These are phyloP conservation scores for Karstenula rhodostoma DNA, from an alignment of 2,329 filamentous ascomycete genomes.

Conservation along the genomic window DNA sequence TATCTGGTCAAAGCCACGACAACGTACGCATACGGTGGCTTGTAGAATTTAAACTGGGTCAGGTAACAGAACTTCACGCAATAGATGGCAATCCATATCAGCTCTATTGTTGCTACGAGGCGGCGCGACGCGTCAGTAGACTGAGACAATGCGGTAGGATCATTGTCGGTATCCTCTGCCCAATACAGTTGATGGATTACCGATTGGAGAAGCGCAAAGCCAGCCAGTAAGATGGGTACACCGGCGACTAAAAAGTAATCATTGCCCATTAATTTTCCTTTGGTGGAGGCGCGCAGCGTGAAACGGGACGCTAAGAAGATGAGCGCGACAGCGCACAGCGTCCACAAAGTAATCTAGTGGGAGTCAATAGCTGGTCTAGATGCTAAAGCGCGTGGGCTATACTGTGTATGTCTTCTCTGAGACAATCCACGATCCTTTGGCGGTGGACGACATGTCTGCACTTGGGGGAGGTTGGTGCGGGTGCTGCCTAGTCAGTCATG, in stretches of 20 bases:
- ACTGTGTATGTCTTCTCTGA: conserved; percentile 5
- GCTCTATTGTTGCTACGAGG: conserved; percentile 26
- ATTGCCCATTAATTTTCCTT: conserved; percentile 28
- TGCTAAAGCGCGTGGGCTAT: not conserved
- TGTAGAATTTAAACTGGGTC: conserved; percentile 30
- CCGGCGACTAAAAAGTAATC: conserved; percentile 28
- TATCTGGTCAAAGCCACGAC: conserved; percentile 22
- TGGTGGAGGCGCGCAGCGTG: conserved; percentile 22
- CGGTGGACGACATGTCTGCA: not conserved
- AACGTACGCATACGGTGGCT: conserved; percentile 31
- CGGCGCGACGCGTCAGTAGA: conserved; percentile 5
- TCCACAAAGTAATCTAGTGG: conserved; percentile 18
- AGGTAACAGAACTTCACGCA: conserved; percentile 31
- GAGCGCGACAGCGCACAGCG: conserved; percentile 11
- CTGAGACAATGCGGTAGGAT: not conserved
- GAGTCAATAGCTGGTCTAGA: not conserved
- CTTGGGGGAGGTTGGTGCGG: not conserved
- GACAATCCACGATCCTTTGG: not conserved
- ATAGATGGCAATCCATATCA: conserved; percentile 28
- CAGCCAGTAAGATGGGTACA: conserved; percentile 21
- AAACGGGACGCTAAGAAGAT: conserved; percentile 25
- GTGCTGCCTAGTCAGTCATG: not conserved
- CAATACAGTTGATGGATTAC: conserved; percentile 16
- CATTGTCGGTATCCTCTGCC: not conserved
- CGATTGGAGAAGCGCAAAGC: conserved; percentile 22